Conservation (phyloP, 148 eudicot genomes). For the Simmondsia chinensis region DNA sequence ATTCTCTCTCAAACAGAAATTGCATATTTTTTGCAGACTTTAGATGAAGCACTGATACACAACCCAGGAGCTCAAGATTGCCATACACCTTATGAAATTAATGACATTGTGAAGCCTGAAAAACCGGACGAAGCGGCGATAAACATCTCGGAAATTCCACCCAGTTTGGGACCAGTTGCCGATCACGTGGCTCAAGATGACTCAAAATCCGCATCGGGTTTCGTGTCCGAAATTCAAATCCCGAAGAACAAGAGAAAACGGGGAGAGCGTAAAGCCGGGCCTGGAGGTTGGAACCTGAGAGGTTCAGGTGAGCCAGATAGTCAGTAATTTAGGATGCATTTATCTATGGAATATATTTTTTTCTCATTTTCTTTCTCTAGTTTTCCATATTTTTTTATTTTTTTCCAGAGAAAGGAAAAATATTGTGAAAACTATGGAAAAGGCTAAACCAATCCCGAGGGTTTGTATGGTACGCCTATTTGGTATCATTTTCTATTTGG, state of each 20-base stretch:
- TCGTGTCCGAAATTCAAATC: slow-evolving; percentile 37
- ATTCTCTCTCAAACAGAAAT: neutral
- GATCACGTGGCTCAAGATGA: slow-evolving; percentile 12
- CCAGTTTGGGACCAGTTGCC: slow-evolving; percentile 11
- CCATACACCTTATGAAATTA: slow-evolving; percentile 5
- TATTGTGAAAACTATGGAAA: too few species aligned
- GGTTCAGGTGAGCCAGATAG: slow-evolving; percentile 32
- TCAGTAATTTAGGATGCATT: slow-evolving; percentile 8
- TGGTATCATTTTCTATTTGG: too few species aligned
- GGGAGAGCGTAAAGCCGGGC: slow-evolving; percentile 83
- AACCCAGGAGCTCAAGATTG: slow-evolving; percentile 30
- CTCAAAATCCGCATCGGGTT: slow-evolving; percentile 26
- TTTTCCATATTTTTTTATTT: too few species aligned
- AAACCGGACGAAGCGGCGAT: slow-evolving; percentile 26
- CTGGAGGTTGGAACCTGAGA: slow-evolving; percentile 56
- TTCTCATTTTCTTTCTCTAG: too few species aligned
- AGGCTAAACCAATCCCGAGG: too few species aligned
- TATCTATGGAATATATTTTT: too few species aligned
- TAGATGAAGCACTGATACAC: slow-evolving; percentile 49
- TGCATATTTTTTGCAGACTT: slow-evolving; percentile 34
- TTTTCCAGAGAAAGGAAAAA: too few species aligned
- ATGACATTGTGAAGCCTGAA: slow-evolving; percentile 22
- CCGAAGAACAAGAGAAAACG: slow-evolving; percentile 68
- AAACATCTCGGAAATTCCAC: slow-evolving; percentile 13
- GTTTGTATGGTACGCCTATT: too few species aligned